Evolutionary conservation across 306 rosid species (phyloP), one percentile per base, ranked within the genome.

Genomic region (Begonia fuchsioides): DNA sequence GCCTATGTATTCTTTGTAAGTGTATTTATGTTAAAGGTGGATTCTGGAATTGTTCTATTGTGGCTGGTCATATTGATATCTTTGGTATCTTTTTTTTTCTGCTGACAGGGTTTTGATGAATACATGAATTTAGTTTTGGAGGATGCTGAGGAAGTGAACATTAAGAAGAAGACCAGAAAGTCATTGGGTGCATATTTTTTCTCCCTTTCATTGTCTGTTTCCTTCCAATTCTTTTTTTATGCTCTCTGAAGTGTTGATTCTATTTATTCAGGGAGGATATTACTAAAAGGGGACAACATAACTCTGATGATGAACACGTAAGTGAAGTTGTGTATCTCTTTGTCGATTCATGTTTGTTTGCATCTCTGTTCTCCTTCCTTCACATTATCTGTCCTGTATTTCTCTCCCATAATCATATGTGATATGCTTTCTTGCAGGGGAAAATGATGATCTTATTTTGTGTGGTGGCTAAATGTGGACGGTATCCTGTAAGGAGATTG

Each of bases 261-360:
- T 43, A 38, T 56, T 43, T 56, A 9, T 52, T 52, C 57, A 86
- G 93, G 95, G 75, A 70, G 95, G 77, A 81, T 86, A 43, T 85
- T 86, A 47, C 93, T 86, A 1, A 81, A 86, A 61, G 95, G 95
- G 55, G 95, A 86, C 72, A 86, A 78, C 72, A 86, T 86, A 40
- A 86, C 95, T 52, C 57, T 86, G 45, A 86, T 85, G 95, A 81
- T 81, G 95, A 81, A 71, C 56, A 57, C 87, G 95, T 81, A 69
- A 76, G 87, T 75, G 19, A 17, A 47, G 35, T 26, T 26, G 8
- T 26, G 1, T 26, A 26, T 26, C 8, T 26, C 35, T 5, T 8
- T 26, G 35, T 26, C 35, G 8, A 26, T 26, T 26, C 35, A 26
- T 26, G 0, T 8, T 6, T 26, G 35, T 26, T 26, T 26, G 35